Percentiles rank a stretch among this genome's conserved stretches.
phyloP scores from a whole-genome alignment of 208 protist genomes.

The Naegleria fowleri region DNA sequence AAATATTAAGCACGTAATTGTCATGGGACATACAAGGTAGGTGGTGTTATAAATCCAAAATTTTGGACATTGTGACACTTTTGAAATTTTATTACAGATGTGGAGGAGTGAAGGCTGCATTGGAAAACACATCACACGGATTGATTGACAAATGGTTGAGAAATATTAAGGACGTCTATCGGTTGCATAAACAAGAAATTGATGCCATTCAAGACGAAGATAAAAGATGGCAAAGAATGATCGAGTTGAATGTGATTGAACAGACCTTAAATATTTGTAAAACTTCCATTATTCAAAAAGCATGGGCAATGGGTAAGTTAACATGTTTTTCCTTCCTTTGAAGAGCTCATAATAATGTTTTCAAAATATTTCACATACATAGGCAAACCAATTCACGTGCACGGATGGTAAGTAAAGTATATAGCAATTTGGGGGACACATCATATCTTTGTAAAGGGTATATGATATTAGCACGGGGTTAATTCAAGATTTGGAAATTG shows the following conservation, averaged over 20 bases:
- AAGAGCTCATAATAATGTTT: too few species aligned
- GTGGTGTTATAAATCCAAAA: too few species aligned
- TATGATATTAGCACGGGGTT: background rate
- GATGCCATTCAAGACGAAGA: conserved; percentile 21
- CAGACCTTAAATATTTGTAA: conserved; percentile 43
- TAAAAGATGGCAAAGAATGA: conserved; percentile 18
- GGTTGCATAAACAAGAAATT: conserved; percentile 33
- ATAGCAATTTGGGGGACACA: too few species aligned
- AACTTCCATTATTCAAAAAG: conserved; percentile 38
- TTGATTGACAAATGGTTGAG: conserved; percentile 52
- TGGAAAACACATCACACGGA: conserved; percentile 40
- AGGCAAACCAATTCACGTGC: background rate
- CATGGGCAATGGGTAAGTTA: conserved; percentile 33
- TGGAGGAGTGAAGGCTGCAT: conserved; percentile 66
- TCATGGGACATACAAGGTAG: conserved; percentile 64
- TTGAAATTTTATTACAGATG: conserved; percentile 60
- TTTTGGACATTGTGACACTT: too few species aligned
- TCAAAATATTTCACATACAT: too few species aligned
- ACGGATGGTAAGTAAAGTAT: too few species aligned
- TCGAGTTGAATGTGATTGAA: conserved; percentile 49
- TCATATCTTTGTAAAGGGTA: too few species aligned
- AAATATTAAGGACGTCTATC: conserved; percentile 43
- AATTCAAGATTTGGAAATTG: conserved; percentile 22
- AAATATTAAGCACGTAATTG: conserved; percentile 81
- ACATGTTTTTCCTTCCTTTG: too few species aligned